Conservation (phyloP, 2,329 filamentous ascomycete species). For the Ilyonectria destructans region DNA sequence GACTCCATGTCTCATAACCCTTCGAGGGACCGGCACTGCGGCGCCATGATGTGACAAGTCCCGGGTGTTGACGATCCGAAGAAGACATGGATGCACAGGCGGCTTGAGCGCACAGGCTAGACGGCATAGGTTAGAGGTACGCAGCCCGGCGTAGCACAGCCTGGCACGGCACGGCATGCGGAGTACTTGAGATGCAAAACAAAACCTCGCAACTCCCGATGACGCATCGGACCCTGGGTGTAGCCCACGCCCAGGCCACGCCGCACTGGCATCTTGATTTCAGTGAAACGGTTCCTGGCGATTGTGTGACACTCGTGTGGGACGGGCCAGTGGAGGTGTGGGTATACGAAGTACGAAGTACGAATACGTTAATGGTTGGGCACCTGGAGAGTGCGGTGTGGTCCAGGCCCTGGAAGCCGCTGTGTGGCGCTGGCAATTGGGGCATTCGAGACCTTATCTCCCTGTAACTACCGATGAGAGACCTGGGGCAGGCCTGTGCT, state of each 20-base stretch:
- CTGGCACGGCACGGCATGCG: neutral
- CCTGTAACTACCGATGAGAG: neutral
- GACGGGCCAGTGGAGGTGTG: too few relatives aligned
- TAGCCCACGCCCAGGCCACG: neutral
- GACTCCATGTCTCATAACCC: neutral
- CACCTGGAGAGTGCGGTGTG: neutral
- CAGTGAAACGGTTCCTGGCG: neutral
- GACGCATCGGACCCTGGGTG: too few relatives aligned
- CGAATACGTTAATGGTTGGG: neutral
- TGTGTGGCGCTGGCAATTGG: slow-evolving; percentile 2
- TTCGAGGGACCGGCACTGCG: neutral
- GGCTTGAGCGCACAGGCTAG: neutral
- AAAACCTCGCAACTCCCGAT: too few relatives aligned
- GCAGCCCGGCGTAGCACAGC: neutral
- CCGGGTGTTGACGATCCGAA: slow-evolving; percentile 5
- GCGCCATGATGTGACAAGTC: neutral
- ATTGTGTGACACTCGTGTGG: neutral
- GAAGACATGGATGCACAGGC: neutral
- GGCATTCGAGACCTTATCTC: neutral
- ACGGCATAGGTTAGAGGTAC: neutral
- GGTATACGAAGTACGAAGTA: neutral
- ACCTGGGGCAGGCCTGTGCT: neutral
- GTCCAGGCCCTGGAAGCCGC: neutral
- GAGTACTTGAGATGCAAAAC: too few relatives aligned
- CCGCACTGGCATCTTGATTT: neutral